Conservation (phyloP, 345 rosid genomes). For the Anacardium occidentale region DNA sequence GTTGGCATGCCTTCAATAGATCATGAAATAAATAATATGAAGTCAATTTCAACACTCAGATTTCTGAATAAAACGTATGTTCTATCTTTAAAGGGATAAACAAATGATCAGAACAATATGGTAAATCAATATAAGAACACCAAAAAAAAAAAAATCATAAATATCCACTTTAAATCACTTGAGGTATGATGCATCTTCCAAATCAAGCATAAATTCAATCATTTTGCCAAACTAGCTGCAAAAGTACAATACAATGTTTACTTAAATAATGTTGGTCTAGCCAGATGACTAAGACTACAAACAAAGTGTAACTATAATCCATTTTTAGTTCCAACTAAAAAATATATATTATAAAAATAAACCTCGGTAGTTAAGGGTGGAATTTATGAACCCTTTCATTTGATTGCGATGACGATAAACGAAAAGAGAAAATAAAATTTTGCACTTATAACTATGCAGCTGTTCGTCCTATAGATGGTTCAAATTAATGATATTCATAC, state of each 20-base stretch:
- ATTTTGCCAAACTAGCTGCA: neutral
- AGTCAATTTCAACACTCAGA: constrained; percentile 1
- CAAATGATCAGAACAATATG: neutral
- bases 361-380: neutral
- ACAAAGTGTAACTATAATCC: neutral
- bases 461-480: neutral
- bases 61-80: neutral
- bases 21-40: constrained; percentile 4
- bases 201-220: neutral
- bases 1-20: constrained; percentile 90
- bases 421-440: neutral
- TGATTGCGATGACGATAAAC: neutral
- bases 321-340: neutral
- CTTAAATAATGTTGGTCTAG: neutral
- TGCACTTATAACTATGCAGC: neutral
- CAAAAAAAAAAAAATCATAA: neutral
- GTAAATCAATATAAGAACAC: neutral
- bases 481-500: neutral
- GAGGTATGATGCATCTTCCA: neutral
- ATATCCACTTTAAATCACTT: neutral
- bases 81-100: neutral
- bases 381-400: neutral
- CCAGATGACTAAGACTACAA: neutral
- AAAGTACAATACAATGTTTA: neutral
- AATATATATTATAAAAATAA: neutral